phyloP scores from a whole-genome alignment of 345 rosid genomes.

The Eucalyptus leucophloia region DNA sequence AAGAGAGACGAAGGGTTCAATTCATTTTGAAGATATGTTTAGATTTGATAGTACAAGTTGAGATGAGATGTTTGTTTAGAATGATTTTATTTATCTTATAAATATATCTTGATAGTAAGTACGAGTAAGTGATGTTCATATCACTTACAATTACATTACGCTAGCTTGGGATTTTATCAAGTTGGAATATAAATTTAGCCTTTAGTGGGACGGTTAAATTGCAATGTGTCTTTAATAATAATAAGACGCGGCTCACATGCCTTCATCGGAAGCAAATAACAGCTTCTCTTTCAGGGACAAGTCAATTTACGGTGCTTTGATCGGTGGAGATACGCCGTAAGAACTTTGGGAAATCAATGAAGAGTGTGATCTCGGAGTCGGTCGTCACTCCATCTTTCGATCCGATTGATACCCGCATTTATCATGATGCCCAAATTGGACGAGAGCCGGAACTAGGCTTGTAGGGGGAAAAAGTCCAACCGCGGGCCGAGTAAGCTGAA shows the following conservation, averaged over 20 bases:
- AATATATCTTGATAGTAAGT: not conserved
- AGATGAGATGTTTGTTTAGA: not conserved
- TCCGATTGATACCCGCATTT: not conserved
- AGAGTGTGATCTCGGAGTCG: not conserved
- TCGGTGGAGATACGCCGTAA: not conserved
- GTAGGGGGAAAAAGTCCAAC: not conserved
- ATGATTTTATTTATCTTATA: not conserved
- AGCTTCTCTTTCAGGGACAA: not conserved
- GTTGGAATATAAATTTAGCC: accelerated
- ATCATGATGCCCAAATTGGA: not conserved
- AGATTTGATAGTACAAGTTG: accelerated
- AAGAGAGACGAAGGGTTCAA: not conserved
- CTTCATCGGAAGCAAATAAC: not conserved
- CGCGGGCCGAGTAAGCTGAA: not conserved
- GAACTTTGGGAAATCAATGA: not conserved
- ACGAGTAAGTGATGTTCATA: accelerated
- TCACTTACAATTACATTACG: not conserved
- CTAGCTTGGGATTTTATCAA: not conserved
- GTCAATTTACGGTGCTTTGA: not conserved
- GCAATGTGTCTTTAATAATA: not conserved
- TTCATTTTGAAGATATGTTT: accelerated
- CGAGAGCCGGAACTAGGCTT: not conserved
- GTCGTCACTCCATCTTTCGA: not conserved
- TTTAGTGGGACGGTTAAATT: not conserved
- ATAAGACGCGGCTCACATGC: not conserved